phyloP scores from a whole-genome alignment of 2,329 filamentous ascomycete genomes.

The Chrysoporthe cubensis region DNA sequence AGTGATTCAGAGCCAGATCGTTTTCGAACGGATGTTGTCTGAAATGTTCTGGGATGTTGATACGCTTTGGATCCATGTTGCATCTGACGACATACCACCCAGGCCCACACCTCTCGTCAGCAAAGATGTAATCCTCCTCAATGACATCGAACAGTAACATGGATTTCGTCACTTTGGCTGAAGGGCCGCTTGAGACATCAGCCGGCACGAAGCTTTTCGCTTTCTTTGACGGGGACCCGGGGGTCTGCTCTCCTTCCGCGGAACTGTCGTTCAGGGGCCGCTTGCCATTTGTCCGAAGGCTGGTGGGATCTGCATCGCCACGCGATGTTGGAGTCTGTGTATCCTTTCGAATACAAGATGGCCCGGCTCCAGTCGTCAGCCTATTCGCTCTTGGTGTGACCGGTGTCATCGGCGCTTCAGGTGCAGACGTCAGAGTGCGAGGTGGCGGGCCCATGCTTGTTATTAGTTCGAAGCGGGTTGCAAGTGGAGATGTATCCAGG shows the following conservation, averaged over 20 bases:
- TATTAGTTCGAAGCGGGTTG: background rate
- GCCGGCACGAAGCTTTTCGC: background rate
- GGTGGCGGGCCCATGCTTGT: background rate
- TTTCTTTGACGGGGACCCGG: background rate
- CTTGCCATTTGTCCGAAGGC: background rate
- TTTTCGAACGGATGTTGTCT: background rate
- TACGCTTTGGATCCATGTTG: background rate
- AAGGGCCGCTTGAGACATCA: no score
- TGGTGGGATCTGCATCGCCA: background rate
- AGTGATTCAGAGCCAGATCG: background rate
- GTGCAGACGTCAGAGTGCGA: background rate
- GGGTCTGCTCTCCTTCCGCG: no score
- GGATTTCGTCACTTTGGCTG: background rate
- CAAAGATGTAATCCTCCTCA: background rate
- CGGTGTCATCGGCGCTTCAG: slow-evolving; percentile 2
- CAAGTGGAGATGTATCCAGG: background rate
- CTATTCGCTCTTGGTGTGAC: background rate
- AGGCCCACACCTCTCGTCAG: slow-evolving; percentile 1
- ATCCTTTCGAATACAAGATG: background rate
- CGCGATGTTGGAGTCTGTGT: no score
- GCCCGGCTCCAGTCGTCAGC: background rate
- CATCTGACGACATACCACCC: slow-evolving; percentile 13
- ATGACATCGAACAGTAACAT: background rate
- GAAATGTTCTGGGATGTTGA: background rate
- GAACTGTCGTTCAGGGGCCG: background rate